Conservation (phyloP, 345 rosid genomes). For the Pseudoturritis turrita region DNA sequence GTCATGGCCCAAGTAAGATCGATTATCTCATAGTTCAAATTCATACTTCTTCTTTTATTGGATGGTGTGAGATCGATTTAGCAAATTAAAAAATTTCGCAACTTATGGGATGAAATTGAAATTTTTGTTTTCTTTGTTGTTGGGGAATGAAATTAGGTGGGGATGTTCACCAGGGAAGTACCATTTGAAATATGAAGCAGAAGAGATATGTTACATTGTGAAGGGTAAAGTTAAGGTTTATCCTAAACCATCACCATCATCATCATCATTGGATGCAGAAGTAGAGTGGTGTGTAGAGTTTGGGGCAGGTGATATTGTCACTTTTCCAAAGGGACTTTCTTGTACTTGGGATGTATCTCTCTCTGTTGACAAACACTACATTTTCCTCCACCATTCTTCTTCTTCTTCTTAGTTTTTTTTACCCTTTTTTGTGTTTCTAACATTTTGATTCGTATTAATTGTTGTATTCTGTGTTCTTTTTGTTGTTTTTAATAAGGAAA, state of each 20-base stretch:
- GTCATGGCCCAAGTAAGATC: conserved; percentile 91
- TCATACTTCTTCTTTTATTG: background rate
- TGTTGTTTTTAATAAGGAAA: background rate
- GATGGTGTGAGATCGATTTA: background rate
- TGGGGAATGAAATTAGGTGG: conserved; percentile 45
- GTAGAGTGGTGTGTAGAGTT: conserved; percentile 61
- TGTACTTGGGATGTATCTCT: conserved; percentile 92
- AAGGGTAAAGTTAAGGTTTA: conserved; percentile 80
- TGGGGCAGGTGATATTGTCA: conserved; percentile 90
- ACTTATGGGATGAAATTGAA: background rate
- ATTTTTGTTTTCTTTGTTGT: background rate
- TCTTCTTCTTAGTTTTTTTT: background rate
- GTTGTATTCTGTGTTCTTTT: background rate
- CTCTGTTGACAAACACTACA: conserved; percentile 83
- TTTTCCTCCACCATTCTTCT: conserved; percentile 49
- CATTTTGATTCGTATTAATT: background rate
- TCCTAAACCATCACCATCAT: conserved; percentile 41
- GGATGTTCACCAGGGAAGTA: conserved; percentile 87
- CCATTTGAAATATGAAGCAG: conserved; percentile 79
- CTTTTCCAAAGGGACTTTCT: conserved; percentile 75
- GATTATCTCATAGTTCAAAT: background rate
- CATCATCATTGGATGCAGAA: conserved; percentile 10
- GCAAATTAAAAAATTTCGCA: background rate
- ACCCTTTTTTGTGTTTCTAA: background rate
- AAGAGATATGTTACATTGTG: conserved; percentile 78